Conservation (phyloP, 2,329 filamentous ascomycete species). For the Sporothrix phasma region DNA sequence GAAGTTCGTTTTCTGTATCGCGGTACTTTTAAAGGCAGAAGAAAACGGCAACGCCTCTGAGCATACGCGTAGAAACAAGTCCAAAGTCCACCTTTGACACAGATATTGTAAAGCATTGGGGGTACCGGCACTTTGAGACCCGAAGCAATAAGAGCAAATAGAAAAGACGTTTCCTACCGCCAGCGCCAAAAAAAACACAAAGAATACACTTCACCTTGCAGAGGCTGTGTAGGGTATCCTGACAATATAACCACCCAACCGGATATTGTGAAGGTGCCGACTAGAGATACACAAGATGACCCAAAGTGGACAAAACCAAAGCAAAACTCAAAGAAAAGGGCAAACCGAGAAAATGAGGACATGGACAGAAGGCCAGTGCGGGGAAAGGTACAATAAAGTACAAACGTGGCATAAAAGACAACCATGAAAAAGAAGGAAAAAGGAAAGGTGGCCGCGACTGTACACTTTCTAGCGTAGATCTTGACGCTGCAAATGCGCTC, state of each 20-base stretch:
- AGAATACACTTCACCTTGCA: neutral
- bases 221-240: constrained; percentile 5
- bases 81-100: neutral
- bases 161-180: neutral
- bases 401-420: neutral
- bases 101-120: neutral
- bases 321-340: neutral
- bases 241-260: constrained; percentile 8
- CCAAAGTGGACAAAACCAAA: neutral
- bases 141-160: too few species aligned
- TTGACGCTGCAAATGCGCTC: too few species aligned
- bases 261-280: neutral
- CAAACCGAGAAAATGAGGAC: too few species aligned
- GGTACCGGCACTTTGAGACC: neutral
- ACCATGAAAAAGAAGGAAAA: neutral
- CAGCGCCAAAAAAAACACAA: neutral
- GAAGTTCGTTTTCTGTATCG: neutral
- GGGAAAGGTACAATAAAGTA: neutral
- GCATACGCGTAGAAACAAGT: neutral
- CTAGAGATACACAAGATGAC: neutral
- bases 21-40: neutral
- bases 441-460: neutral
- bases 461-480: neutral
- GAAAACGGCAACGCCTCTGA: neutral
- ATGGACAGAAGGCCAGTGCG: too few species aligned